Conservation (phyloP, 1,284 basidiomycete species). For the Papiliotrema nemorosa region DNA sequence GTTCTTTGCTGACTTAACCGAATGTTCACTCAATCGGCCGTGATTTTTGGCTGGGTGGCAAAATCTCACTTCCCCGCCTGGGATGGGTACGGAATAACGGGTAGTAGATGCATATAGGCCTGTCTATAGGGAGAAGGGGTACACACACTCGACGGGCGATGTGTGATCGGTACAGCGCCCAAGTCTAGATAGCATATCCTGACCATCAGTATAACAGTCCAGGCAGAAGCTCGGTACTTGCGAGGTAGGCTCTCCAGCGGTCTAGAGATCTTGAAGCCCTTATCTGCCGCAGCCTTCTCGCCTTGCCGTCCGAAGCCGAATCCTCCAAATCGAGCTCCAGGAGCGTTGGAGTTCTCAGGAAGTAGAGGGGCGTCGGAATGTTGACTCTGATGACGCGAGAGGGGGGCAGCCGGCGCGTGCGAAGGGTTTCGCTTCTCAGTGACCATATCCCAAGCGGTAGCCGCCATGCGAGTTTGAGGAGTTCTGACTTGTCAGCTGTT, state of each 20-base stretch:
- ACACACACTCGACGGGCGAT: no score
- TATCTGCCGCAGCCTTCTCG: slow-evolving; percentile 64
- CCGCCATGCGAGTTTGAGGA: slow-evolving; percentile 42
- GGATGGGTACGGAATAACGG: no score
- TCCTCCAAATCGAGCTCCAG: slow-evolving; percentile 50
- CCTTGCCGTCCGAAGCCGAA: slow-evolving; percentile 73
- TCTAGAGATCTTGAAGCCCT: slow-evolving; percentile 52
- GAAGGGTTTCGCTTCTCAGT: slow-evolving; percentile 20
- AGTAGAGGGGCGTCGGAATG: slow-evolving; percentile 28
- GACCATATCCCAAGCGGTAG: slow-evolving; percentile 42
- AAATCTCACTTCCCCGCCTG: no score
- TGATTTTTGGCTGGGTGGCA: no score
- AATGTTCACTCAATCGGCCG: no score
- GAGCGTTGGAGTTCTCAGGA: slow-evolving; percentile 20
- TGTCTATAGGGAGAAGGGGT: no score
- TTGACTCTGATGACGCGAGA: slow-evolving; percentile 12
- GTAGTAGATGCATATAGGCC: no score
- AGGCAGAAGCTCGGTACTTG: slow-evolving; percentile 19
- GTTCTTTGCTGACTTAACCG: not conserved
- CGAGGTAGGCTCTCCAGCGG: slow-evolving; percentile 39
- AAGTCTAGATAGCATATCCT: slow-evolving; percentile 4
- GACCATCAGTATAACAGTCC: not conserved
- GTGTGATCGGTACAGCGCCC: no score
- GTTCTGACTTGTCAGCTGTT: slow-evolving; percentile 21
- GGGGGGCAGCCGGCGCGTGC: slow-evolving; percentile 2